These are phyloP conservation scores for Aspergillus sojae DNA, from an alignment of 2,329 filamentous ascomycete species.

Conservation along the genomic window DNA sequence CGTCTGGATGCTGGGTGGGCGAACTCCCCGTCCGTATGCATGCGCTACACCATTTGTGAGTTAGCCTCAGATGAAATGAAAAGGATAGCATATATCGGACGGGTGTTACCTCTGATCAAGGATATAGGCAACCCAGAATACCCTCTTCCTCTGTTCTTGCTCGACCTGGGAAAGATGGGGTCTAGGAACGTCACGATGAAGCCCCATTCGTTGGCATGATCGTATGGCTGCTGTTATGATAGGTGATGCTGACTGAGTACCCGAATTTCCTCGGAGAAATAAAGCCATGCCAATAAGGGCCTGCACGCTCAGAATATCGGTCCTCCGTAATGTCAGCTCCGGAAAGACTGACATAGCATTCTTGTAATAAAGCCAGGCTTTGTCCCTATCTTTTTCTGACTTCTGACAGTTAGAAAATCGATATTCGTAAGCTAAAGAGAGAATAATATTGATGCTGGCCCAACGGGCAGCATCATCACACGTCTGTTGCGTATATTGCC, in stretches of 20 bases:
- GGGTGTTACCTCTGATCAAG: slow-evolving; percentile 64
- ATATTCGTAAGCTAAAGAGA: slow-evolving; percentile 85
- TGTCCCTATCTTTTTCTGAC: slow-evolving; percentile 82
- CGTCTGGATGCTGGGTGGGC: slow-evolving; percentile 70
- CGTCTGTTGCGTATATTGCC: slow-evolving; percentile 86
- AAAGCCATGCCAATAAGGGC: slow-evolving; percentile 88
- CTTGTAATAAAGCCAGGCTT: slow-evolving; percentile 90
- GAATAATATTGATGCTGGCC: slow-evolving; percentile 87
- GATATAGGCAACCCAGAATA: slow-evolving; percentile 74
- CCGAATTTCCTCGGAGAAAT: slow-evolving; percentile 92
- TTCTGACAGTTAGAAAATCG: slow-evolving; percentile 90
- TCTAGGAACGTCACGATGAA: slow-evolving; percentile 84
- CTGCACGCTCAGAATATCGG: slow-evolving; percentile 88
- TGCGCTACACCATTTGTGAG: slow-evolving; percentile 47
- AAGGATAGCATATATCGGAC: background rate
- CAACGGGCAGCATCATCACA: slow-evolving; percentile 95
- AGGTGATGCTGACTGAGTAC: slow-evolving; percentile 86
- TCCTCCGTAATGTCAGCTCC: slow-evolving; percentile 89
- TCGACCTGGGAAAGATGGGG: slow-evolving; percentile 89
- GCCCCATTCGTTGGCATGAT: slow-evolving; percentile 84
- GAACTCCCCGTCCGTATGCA: slow-evolving; percentile 68
- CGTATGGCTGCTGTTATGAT: slow-evolving; percentile 86
- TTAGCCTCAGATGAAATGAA: background rate
- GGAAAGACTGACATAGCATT: slow-evolving; percentile 91
- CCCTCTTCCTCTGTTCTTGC: slow-evolving; percentile 79